phyloP scores from a whole-genome alignment of 805 yeast species.

The Blastobotrys parvus region DNA sequence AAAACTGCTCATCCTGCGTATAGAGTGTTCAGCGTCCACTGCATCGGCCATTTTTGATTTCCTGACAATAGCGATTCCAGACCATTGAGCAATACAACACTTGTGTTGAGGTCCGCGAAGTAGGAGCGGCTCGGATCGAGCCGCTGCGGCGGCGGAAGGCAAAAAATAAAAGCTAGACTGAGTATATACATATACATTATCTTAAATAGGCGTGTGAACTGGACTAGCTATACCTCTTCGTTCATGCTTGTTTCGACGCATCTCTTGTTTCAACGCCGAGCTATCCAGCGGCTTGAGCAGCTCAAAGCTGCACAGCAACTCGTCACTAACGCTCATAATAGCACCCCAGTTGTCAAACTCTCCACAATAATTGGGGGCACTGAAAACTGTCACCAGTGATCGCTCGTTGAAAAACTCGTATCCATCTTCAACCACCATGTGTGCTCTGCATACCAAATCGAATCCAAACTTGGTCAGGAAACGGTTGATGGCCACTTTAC shows the following conservation, averaged over 20 bases:
- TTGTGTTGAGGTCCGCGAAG: not conserved
- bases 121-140: not conserved
- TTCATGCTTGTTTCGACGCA: conserved; percentile 89
- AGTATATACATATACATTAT: not conserved
- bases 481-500: conserved; percentile 71
- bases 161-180: no score
- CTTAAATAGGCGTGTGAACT: not conserved
- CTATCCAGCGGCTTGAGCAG: conserved; percentile 89
- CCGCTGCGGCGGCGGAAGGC: not conserved
- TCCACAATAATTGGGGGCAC: conserved; percentile 76
- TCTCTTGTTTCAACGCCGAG: conserved; percentile 85
- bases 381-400: conserved; percentile 61
- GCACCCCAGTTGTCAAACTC: conserved; percentile 95
- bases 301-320: conserved; percentile 86
- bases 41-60: no score
- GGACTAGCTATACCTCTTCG: conserved; percentile 35
- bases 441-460: conserved; percentile 77
- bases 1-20: no score
- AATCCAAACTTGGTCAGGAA: conserved; percentile 66
- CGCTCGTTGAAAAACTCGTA: conserved; percentile 69
- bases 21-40: no score
- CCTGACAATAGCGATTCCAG: no score
- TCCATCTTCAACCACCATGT: conserved; percentile 82
- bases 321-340: conserved; percentile 93
- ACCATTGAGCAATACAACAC: no score